phyloP scores from a whole-genome alignment of 202 grass and related monocot genomes.

The Setaria viridis region DNA sequence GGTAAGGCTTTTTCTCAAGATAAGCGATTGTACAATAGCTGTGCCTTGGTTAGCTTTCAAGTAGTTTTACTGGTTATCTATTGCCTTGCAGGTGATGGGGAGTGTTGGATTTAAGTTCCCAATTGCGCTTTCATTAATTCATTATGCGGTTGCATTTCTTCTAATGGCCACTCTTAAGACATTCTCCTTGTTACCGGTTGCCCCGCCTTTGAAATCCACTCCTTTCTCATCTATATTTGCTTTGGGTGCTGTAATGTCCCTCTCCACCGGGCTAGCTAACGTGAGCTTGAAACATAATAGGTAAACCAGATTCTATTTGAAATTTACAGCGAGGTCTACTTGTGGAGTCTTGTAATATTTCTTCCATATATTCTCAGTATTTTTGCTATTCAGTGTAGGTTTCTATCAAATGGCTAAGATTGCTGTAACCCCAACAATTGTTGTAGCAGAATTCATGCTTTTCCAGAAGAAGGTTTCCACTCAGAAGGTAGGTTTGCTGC shows the following conservation, averaged over 20 bases:
- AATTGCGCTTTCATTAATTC: slow-evolving; percentile 89
- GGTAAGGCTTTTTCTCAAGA: slow-evolving; percentile 42
- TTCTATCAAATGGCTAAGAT: slow-evolving; percentile 99
- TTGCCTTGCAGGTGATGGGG: slow-evolving; percentile 80
- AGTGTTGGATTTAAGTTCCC: slow-evolving; percentile 95
- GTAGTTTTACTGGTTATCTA: background rate
- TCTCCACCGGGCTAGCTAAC: slow-evolving; percentile 95
- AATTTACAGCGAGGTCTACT: background rate
- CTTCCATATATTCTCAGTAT: slow-evolving; percentile 42
- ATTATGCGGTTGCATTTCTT: slow-evolving; percentile 82
- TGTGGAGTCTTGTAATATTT: background rate
- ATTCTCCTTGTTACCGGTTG: slow-evolving; percentile 75
- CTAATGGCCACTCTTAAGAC: slow-evolving; percentile 88
- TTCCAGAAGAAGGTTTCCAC: slow-evolving; percentile 79
- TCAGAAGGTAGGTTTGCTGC: slow-evolving; percentile 62
- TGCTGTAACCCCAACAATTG: slow-evolving; percentile 90
- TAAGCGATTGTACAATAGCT: background rate
- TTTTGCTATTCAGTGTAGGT: slow-evolving; percentile 82
- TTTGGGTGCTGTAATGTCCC: slow-evolving; percentile 93
- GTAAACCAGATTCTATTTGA: slow-evolving; percentile 47
- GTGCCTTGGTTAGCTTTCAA: background rate
- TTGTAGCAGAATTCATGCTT: slow-evolving; percentile 85
- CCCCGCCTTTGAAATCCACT: slow-evolving; percentile 87
- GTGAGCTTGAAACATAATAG: slow-evolving; percentile 98
- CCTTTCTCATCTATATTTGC: slow-evolving; percentile 95